Conservation (phyloP, 768 basidiomycete genomes). For the Mycena belliarum region DNA sequence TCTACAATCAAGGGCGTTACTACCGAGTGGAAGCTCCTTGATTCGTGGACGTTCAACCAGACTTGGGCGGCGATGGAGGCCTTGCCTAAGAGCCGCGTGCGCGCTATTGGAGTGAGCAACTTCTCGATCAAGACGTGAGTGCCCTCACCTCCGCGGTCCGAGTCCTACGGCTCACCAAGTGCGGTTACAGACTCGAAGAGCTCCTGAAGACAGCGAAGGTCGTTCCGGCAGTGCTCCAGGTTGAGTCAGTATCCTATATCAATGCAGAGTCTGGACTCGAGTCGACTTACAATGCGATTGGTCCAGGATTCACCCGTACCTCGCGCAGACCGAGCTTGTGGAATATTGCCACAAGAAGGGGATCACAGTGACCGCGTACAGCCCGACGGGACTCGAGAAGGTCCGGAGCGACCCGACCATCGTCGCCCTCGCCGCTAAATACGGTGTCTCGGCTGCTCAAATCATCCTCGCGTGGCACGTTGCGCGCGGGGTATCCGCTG, state of each 20-base stretch:
- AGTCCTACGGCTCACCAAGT: no score
- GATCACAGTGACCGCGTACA: conserved; percentile 51
- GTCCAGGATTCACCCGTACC: conserved; percentile 49
- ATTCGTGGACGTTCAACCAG: conserved; percentile 39
- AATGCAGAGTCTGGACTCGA: no score
- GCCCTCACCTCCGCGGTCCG: not conserved
- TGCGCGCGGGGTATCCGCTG: conserved; percentile 41
- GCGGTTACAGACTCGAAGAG: conserved; percentile 37
- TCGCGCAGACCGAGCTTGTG: conserved; percentile 48
- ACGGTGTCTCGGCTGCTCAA: conserved; percentile 47
- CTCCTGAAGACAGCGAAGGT: conserved; percentile 44
- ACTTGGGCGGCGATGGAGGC: conserved; percentile 56
- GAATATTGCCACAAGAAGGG: conserved; percentile 51
- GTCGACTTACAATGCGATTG: no score
- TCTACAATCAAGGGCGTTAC: conserved; percentile 36
- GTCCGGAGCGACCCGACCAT: conserved; percentile 50
- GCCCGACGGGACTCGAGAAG: conserved; percentile 45
- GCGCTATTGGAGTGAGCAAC: conserved; percentile 60
- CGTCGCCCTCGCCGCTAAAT: conserved; percentile 45
- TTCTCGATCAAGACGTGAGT: conserved; percentile 57
- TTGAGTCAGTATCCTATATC: conserved; percentile 37
- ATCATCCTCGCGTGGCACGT: conserved; percentile 55
- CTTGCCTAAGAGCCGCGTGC: conserved; percentile 44
- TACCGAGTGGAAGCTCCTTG: conserved; percentile 25
- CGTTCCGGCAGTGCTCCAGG: conserved; percentile 49